A percentile compares a stretch with the other conserved stretches of the same genome.
These are phyloP conservation scores for Colletotrichum kahawae DNA, from an alignment of 2,329 filamentous ascomycete species.

Conservation along the genomic window DNA sequence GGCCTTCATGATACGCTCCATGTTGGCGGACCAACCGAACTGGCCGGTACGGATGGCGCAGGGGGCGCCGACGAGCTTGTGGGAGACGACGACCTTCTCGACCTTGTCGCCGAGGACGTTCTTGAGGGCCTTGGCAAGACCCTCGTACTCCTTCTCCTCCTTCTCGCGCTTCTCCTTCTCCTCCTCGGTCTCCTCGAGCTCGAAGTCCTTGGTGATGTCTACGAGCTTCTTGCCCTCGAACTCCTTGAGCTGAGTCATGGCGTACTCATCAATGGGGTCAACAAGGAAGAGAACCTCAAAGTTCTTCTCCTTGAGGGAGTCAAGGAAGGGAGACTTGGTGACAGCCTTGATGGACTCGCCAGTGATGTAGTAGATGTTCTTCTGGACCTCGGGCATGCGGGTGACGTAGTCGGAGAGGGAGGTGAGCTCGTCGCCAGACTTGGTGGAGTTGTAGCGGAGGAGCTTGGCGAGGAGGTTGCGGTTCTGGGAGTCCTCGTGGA, in stretches of 20 bases:
- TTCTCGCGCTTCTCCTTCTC: conserved; percentile 96
- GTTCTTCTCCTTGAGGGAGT: conserved; percentile 97
- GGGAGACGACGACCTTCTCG: conserved; percentile 98
- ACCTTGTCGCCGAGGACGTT: conserved; percentile 99
- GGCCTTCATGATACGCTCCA: conserved; percentile 99
- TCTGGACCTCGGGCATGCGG: conserved; percentile 99
- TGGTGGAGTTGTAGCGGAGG: conserved; percentile 98
- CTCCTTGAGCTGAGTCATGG: conserved; percentile 99
- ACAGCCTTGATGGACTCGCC: conserved; percentile 99
- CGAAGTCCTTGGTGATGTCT: conserved; percentile 99
- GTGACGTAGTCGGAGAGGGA: conserved; percentile 98
- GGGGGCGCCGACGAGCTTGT: conserved; percentile 94
- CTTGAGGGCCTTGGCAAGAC: conserved; percentile 95
- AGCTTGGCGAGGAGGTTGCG: conserved; percentile 92
- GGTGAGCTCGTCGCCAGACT: conserved; percentile 94
- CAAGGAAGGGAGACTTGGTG: conserved; percentile 97
- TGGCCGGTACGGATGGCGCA: conserved; percentile 99
- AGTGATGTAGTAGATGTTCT: conserved; percentile 99
- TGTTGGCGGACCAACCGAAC: conserved; percentile 99
- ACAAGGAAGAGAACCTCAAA: conserved; percentile 99
- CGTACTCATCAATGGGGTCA: conserved; percentile 99
- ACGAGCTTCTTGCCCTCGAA: conserved; percentile 99
- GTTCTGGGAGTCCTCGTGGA: conserved; percentile 99
- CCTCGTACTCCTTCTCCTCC: conserved; percentile 98
- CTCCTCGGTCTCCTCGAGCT: conserved; percentile 99